A percentile compares a stretch with the other conserved stretches of the same genome.
These are phyloP conservation scores for Pleurotus salmoneostramineus DNA, from an alignment of 768 basidiomycete species.

Conservation along the genomic window DNA sequence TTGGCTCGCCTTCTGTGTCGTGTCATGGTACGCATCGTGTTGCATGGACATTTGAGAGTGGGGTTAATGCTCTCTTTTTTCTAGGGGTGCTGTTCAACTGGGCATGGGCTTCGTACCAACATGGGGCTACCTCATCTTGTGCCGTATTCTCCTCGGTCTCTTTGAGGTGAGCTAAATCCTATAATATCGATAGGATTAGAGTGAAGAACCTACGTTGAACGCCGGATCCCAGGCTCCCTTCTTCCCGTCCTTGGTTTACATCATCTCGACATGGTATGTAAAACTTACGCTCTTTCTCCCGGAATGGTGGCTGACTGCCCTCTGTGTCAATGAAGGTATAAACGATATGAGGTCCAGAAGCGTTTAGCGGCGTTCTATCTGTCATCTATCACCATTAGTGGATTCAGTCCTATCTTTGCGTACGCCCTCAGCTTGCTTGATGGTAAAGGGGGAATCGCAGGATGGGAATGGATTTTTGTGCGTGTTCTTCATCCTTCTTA, in stretches of 20 bases:
- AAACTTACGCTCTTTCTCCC: not conserved
- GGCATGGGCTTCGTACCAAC: conserved; percentile 41
- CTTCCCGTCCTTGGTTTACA: conserved; percentile 41
- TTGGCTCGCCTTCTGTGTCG: conserved; percentile 35
- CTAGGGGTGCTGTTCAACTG: conserved; percentile 32
- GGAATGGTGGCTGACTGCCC: not conserved
- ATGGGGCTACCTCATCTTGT: conserved; percentile 35
- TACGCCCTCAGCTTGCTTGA: conserved; percentile 37
- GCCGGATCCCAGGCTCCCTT: conserved; percentile 31
- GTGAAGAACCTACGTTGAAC: not conserved
- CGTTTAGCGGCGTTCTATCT: conserved; percentile 24
- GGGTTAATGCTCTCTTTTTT: not conserved
- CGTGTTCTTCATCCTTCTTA: conserved; percentile 9
- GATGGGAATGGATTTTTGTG: conserved; percentile 52
- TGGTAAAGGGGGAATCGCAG: conserved; percentile 33
- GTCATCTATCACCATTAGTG: conserved; percentile 34
- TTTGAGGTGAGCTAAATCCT: conserved; percentile 32
- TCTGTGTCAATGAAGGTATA: conserved; percentile 12
- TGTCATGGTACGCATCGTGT: conserved; percentile 28
- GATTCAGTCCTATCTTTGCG: conserved; percentile 40
- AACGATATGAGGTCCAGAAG: conserved; percentile 27
- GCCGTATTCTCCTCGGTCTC: conserved; percentile 39
- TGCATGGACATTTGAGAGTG: not conserved
- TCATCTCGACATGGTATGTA: conserved; percentile 41
- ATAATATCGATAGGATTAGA: not conserved